Evolutionary conservation across 2,329 filamentous ascomycete species (phyloP), one percentile per base, ranked within the genome.

Genomic region (Helotiales sp.): DNA sequence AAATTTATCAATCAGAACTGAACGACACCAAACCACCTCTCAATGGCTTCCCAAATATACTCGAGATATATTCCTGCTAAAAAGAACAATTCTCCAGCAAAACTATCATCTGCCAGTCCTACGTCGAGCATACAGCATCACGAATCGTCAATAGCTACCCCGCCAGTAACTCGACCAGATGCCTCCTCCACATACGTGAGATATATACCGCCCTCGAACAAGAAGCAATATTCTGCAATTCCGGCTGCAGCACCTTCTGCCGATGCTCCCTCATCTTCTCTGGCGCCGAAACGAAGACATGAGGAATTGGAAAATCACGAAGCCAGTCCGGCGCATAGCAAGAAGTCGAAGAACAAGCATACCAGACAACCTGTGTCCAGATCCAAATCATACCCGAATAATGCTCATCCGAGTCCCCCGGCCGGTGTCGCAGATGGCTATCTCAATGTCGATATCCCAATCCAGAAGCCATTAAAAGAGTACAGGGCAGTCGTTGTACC

Each of bases 121-220:
- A 30, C 42, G n/a, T 31, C 29, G 3, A 54, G 24, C 7, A 46
- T 29, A 46, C 48, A 47, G 29, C 56, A 49, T 15, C 25, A 31
- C 33, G 27, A 46, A 34, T 38, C 52, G n/a, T 34, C 54, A 19
- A 50, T 25, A 10, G 54, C 56, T 34, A 48, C 60, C 48, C 57
- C 59, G 51, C 58, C 62, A 52, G 49, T 59, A 22, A 67, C 60
- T 34, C 56, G 40, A 47, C 53, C 55, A 13, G 68, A 70, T 67
- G 67, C 68, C 10, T 71, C 67, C 30, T 58, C 65, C 33, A 68
- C 65, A 7, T 70, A 70, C 55, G 57, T 64, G n/a, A 64, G 69
- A 59, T 71, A 70, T 59, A 55, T 70, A 31, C 69, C 68, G 27
- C 58, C 67, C n/a, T 57, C 63, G 9, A 69, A 67, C 42, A 19